Conservation (phyloP, 2,329 filamentous ascomycete genomes). For the Thermothelomyces thermophilus region DNA sequence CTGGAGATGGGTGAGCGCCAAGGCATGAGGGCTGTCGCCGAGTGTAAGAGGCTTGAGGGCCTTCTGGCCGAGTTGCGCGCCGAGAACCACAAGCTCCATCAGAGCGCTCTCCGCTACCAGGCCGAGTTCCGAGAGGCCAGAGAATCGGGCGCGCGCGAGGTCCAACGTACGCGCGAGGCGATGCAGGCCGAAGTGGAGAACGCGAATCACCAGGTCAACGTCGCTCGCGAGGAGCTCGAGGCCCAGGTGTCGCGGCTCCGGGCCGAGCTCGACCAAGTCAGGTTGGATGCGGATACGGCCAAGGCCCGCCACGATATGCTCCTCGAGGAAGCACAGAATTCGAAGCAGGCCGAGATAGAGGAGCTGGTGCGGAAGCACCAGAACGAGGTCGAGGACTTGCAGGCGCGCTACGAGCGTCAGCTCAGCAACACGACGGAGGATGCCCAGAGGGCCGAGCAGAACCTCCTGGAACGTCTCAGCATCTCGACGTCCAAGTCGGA, state of each 20-base stretch:
- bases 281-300: slow-evolving; percentile 71
- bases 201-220: slow-evolving; percentile 79
- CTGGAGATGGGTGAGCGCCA: slow-evolving; percentile 58
- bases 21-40: slow-evolving; percentile 56
- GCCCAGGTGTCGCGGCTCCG: slow-evolving; percentile 68
- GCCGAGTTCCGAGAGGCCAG: slow-evolving; percentile 79
- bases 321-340: slow-evolving; percentile 70
- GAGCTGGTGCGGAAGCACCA: slow-evolving; percentile 53
- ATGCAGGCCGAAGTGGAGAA: slow-evolving; percentile 77
- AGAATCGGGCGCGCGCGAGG: slow-evolving; percentile 71
- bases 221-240: slow-evolving; percentile 74
- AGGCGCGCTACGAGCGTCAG: slow-evolving; percentile 67
- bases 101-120: slow-evolving; percentile 62
- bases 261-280: slow-evolving; percentile 68
- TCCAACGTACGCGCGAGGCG: slow-evolving; percentile 70
- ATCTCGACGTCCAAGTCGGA: slow-evolving; percentile 79
- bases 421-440: slow-evolving; percentile 72
- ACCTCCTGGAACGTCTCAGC: slow-evolving; percentile 72
- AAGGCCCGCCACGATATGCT: slow-evolving; percentile 79
- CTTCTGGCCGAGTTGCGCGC: slow-evolving; percentile 51
- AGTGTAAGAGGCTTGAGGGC: slow-evolving; percentile 54
- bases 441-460: slow-evolving; percentile 69
- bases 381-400: slow-evolving; percentile 66
- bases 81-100: slow-evolving; percentile 67
- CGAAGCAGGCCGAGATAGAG: slow-evolving; percentile 51